Evolutionary conservation across 2,329 filamentous ascomycete species (phyloP), one percentile per base, ranked within the genome.

Genomic region (Cercospora zeina): DNA sequence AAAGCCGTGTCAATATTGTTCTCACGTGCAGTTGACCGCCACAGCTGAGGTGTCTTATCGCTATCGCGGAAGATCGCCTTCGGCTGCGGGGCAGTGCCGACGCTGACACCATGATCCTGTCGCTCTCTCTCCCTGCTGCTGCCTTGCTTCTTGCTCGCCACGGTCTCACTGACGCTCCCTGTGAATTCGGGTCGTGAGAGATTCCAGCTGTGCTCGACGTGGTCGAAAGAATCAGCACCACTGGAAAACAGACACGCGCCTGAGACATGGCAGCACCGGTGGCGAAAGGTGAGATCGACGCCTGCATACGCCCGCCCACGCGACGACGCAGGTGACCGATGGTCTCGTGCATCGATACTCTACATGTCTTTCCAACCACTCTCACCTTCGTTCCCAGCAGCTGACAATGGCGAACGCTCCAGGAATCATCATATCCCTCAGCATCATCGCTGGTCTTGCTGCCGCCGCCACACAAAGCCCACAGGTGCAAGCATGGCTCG

Each of bases 381-480:
- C 24, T 14, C 13, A 21, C 13, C 24, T 30, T 57, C 19, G 30
- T n/a, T 19, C 50, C 42, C 31, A 50, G 24, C 55, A 9, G 49
- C 64, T 67, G 13, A 67, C 58, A 9, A 67, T 63, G 53, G 31
- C 45, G n/a, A 51, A 27, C 24, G 34, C 24, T 51, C 59, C 73
- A 87, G 85, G 85, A 71, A 80, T 87, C 66, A 83, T 88, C 65
- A 82, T 88, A 67, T 84, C 83, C 53, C 81, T 86, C 65, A 83
- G 83, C 47, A 79, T 87, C 42, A 77, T 87, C 60, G 81, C 87
- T 57, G 85, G 85, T 63, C 84, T 86, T 16, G 83, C 85, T 11
- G 80, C 87, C 55, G 85, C 85, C 57, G 81, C 86, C 50, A 86
- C 87, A 73, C 83, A 88, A 72, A 86, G 82, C 42, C 85, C 85